Evolutionary conservation across 2,329 filamentous ascomycete genomes (phyloP), one percentile per base, ranked within the genome.

Genomic region (Balansia obtecta): DNA sequence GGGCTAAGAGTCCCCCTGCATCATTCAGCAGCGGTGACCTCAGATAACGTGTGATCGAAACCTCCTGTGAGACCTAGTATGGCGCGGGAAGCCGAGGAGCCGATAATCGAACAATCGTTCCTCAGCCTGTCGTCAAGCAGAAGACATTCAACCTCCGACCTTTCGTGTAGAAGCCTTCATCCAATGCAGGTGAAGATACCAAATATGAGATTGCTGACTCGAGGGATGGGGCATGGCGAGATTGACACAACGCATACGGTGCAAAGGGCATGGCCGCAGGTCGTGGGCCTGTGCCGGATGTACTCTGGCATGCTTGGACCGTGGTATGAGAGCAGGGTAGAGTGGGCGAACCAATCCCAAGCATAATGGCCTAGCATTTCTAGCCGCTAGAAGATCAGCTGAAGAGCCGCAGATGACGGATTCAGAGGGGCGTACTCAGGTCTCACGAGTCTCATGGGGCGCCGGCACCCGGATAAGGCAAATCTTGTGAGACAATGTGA

Each of bases 221-320:
- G 44, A 46, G 44, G 13, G 44, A 32, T n/a, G 44, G 8, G 22
- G 32, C 27, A n/a, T 32, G 32, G 44, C 44, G 44, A 46, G 44
- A 46, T 46, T 10, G 18, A 46, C 44, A 46, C 32, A 46, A 46
- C 37, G 22, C 4, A 32, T 18, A 46, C 33, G 10, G 32, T 46
- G 44, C 37, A 46, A 46, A 38, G 44, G 44, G 37, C n/a, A 45
- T 45, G 43, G 43, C 43, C 43, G 43, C 43, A 45, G 43, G 43
- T 45, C 43, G 13, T 33, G 22, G 43, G 34, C 43, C 43, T 37
- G 34, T 27, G 43, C 18, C 43, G 43, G 43, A 16, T 27, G 43
- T 33, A 45, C 15, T 45, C 43, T 33, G 30, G 43, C 43, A 45
- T 45, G 27, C 43, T 45, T 37, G 30, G 43, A 27, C 43, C 7